phyloP scores from a whole-genome alignment of 73 alveolate genomes.

The Paramecium sexaurelia region DNA sequence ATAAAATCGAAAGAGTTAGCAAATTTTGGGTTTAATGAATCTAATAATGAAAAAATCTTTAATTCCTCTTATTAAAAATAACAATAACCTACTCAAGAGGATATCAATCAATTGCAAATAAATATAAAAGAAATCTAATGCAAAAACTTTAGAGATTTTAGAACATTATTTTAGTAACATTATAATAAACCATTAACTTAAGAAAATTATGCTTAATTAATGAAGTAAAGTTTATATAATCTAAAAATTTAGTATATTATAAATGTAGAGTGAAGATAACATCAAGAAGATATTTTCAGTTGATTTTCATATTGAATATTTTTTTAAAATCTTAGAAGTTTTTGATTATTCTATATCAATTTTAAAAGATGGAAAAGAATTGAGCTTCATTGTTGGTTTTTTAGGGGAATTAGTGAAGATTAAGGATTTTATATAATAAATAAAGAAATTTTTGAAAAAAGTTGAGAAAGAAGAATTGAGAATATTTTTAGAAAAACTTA shows the following conservation, averaged over 20 bases:
- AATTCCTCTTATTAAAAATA: not conserved
- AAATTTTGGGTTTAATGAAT: not conserved
- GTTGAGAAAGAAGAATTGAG: not conserved
- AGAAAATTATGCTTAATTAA: not conserved
- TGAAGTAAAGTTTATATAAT: not conserved
- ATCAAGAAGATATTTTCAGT: slow-evolving; percentile 20
- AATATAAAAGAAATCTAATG: slow-evolving; percentile 12
- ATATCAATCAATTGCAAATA: not conserved
- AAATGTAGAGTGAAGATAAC: not conserved
- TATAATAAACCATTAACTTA: not conserved
- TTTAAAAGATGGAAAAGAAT: not conserved
- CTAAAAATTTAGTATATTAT: not conserved
- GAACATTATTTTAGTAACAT: not conserved
- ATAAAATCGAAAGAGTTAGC: slow-evolving; percentile 59
- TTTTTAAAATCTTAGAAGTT: slow-evolving; percentile 27
- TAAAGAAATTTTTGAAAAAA: slow-evolving; percentile 7
- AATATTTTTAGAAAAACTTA: not conserved
- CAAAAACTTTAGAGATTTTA: slow-evolving; percentile 33
- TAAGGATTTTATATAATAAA: slow-evolving; percentile 1
- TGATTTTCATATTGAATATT: slow-evolving; percentile 11
- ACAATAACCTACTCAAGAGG: not conserved
- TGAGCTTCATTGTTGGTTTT: not conserved
- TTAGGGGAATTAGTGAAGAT: not conserved
- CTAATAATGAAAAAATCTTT: not conserved
- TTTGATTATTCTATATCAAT: not conserved